phyloP scores from a whole-genome alignment of 2,329 filamentous ascomycete species.

The Akanthomyces dipterigenus region DNA sequence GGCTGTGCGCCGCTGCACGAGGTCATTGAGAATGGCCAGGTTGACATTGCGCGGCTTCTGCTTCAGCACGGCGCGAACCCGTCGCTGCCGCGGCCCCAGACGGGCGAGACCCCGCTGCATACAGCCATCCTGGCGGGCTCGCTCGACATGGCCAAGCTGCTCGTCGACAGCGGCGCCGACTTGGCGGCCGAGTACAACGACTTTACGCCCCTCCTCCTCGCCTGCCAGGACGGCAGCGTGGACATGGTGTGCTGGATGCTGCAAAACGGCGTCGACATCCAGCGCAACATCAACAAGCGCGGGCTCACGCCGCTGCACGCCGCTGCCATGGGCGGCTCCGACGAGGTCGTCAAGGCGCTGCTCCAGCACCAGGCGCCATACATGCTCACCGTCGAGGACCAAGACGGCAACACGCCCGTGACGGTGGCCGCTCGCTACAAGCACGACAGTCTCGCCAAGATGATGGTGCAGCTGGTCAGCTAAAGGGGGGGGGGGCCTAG shows the following conservation, averaged over 20 bases:
- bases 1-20: constrained; percentile 6
- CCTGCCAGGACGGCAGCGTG: constrained; percentile 3
- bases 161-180: constrained; percentile 3
- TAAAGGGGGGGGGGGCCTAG: background rate
- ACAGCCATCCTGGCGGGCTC: background rate
- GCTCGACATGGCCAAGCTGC: constrained; percentile 5
- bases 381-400: constrained; percentile 4
- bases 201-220: constrained; percentile 5
- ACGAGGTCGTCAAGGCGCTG: constrained; percentile 2
- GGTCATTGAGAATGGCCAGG: background rate
- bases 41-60: background rate
- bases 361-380: background rate
- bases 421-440: constrained; percentile 6
- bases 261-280: constrained; percentile 2
- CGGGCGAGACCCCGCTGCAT: constrained; percentile 7
- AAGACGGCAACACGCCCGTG: constrained; percentile 5
- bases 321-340: constrained; percentile 7
- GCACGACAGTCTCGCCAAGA: constrained; percentile 6
- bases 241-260: constrained; percentile 8
- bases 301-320: constrained; percentile 7
- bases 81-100: constrained; percentile 1
- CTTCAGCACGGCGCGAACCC: constrained; percentile 5
- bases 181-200: constrained; percentile 6
- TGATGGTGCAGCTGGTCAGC: constrained; percentile 9
- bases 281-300: constrained; percentile 3